Conservation (phyloP, 306 rosid genomes). For the Prunus campanulata region DNA sequence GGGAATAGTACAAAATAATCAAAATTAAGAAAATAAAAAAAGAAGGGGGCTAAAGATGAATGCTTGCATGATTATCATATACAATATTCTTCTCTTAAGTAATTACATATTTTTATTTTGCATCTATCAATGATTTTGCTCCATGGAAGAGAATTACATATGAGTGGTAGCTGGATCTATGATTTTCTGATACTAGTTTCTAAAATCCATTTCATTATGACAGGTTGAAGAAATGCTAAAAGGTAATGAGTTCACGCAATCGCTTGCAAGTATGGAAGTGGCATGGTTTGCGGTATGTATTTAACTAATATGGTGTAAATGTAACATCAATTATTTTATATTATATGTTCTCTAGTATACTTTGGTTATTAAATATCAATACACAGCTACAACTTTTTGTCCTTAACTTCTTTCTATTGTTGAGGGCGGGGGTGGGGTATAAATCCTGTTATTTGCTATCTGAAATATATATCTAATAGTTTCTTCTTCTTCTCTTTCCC, state of each 20-base stretch:
- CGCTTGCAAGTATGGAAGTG: constrained; percentile 35
- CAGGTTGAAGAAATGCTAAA: constrained; percentile 43
- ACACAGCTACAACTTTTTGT: neutral
- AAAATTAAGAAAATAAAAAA: neutral
- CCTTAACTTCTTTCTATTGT: neutral
- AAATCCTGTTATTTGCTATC: neutral
- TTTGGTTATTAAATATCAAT: neutral
- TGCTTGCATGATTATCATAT: neutral
- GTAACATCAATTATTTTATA: neutral
- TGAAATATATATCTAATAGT: neutral
- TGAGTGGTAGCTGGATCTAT: neutral
- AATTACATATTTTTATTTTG: neutral
- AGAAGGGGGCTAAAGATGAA: neutral
- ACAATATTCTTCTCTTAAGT: neutral
- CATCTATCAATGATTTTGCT: neutral
- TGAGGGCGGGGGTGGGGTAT: neutral
- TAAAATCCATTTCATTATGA: neutral
- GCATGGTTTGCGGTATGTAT: constrained; percentile 44
- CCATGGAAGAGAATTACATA: neutral
- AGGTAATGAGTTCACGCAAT: constrained; percentile 24
- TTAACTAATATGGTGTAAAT: neutral
- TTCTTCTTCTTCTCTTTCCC: neutral
- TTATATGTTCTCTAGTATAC: neutral
- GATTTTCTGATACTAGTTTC: neutral
- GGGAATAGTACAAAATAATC: neutral